Evolutionary conservation across 169 alveolate species (phyloP).

Genomic region (Plasmodium chabaudi): DNA sequence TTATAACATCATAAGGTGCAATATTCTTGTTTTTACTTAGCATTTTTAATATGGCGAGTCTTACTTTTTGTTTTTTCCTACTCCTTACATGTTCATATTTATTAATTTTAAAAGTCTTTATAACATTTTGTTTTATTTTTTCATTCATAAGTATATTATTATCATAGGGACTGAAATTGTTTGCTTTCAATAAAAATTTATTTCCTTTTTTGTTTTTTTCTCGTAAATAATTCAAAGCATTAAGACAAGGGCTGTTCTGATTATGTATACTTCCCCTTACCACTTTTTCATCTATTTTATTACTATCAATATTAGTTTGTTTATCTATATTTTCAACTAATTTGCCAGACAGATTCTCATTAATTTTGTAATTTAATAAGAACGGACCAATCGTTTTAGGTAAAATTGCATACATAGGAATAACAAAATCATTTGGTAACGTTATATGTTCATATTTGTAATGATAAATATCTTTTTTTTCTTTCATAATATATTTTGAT

Average conservation of each 20-base stretch:
- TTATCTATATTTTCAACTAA: neutral
- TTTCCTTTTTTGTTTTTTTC: slow-evolving; percentile 27
- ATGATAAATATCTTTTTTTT: slow-evolving; percentile 16
- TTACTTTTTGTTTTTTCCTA: slow-evolving; percentile 50
- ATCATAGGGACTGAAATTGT: slow-evolving; percentile 45
- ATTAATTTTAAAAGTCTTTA: slow-evolving; percentile 27
- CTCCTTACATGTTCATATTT: slow-evolving; percentile 68
- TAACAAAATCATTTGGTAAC: slow-evolving; percentile 59
- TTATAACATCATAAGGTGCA: slow-evolving; percentile 31
- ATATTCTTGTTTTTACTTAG: slow-evolving; percentile 36
- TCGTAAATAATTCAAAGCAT: slow-evolving; percentile 38
- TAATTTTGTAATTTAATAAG: slow-evolving; percentile 21
- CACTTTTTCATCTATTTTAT: neutral
- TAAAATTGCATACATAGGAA: slow-evolving; percentile 54
- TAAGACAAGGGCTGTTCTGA: neutral
- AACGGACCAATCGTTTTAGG: slow-evolving; percentile 57
- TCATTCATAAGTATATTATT: slow-evolving; percentile 73
- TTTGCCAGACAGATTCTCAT: neutral
- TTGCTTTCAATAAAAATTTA: slow-evolving; percentile 1
- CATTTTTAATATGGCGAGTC: slow-evolving; percentile 35
- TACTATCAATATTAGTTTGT: neutral
- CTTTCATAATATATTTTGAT: slow-evolving; percentile 16
- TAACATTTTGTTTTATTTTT: slow-evolving; percentile 43
- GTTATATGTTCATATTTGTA: slow-evolving; percentile 46
- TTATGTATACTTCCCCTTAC: neutral